Percentiles rank a stretch among this genome's conserved stretches.
Evolutionary conservation across 2,329 filamentous ascomycete species (phyloP).

Genomic region (Calonectria montana): DNA sequence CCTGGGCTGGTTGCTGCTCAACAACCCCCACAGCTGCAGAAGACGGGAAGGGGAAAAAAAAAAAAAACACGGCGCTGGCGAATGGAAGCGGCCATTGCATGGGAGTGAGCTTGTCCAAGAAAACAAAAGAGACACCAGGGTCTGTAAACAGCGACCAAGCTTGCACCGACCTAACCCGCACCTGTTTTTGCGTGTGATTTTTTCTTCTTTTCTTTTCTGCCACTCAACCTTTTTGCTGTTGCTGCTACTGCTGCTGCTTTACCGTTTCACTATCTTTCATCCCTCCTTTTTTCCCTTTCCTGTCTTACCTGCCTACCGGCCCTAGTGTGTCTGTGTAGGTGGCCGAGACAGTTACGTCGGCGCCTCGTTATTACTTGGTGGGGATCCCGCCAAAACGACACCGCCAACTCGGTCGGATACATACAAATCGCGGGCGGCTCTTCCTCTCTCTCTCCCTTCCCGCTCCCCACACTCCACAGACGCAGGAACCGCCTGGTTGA

Average conservation of each 20-base stretch:
- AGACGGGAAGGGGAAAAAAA: too few relatives aligned
- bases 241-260: not conserved
- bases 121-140: not conserved
- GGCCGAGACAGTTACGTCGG: constrained; percentile 3
- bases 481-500: not conserved
- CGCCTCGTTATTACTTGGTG: constrained; percentile 9
- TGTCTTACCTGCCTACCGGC: not conserved
- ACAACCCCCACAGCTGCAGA: constrained; percentile 40
- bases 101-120: not conserved
- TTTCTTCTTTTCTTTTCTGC: constrained; percentile 4
- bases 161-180: constrained; percentile 1
- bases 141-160: constrained; percentile 17
- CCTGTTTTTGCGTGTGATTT: not conserved
- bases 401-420: constrained; percentile 14
- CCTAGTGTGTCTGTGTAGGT: not conserved
- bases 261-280: not conserved
- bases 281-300: not conserved
- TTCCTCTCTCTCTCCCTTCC: not conserved
- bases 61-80: constrained; percentile 26
- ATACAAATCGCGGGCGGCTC: not conserved
- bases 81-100: constrained; percentile 4
- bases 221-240: not conserved
- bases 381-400: constrained; percentile 13
- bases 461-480: not conserved
- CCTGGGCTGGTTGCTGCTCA: constrained; percentile 38